Evolutionary conservation across 1,284 basidiomycete species (phyloP).

Genomic region (Malassezia nana): DNA sequence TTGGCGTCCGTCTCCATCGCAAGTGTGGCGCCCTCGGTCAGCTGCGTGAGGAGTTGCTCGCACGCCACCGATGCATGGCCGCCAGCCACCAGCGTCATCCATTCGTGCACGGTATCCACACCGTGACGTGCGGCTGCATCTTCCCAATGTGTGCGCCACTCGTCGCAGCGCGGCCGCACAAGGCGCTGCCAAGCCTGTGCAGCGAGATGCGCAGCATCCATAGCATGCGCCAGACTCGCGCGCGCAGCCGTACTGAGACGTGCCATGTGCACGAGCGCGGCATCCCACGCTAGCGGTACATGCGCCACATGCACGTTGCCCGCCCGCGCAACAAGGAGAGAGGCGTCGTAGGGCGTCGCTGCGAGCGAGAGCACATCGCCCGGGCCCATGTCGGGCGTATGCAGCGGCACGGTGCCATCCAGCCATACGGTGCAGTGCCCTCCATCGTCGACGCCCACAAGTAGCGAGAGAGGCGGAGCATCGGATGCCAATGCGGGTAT

Average conservation of each 20-base stretch:
- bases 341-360: not conserved
- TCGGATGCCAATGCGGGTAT: conserved; percentile 1
- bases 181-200: conserved; percentile 4
- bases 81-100: conserved; percentile 28
- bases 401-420: conserved; percentile 11
- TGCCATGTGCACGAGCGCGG: conserved; percentile 3
- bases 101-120: conserved; percentile 27
- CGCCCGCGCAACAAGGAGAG: not conserved
- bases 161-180: conserved; percentile 13
- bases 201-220: conserved; percentile 4
- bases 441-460: not conserved
- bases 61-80: conserved; percentile 25
- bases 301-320: not conserved
- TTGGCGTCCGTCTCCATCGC: conserved; percentile 15
- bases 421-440: not conserved
- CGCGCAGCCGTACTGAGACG: conserved; percentile 6
- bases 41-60: conserved; percentile 29
- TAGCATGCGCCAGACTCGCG: not conserved
- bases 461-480: not conserved
- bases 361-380: not conserved
- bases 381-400: not conserved
- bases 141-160: conserved; percentile 26
- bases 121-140: conserved; percentile 25
- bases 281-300: not conserved
- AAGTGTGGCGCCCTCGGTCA: conserved; percentile 26